phyloP scores from a whole-genome alignment of 768 basidiomycete species.

The Pholiota conissans region DNA sequence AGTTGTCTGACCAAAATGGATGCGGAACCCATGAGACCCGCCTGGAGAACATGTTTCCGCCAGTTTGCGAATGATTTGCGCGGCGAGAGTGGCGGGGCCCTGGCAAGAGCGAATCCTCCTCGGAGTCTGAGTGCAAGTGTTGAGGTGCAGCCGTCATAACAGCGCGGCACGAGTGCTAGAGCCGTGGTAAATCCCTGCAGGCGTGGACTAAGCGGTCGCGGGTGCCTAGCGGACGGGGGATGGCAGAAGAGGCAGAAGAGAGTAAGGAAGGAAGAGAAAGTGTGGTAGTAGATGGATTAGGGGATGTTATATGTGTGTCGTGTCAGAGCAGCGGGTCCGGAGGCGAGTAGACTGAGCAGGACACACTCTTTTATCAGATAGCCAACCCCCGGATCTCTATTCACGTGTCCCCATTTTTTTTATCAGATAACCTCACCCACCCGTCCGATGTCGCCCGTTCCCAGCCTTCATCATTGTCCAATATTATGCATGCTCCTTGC shows the following conservation, averaged over 20 bases:
- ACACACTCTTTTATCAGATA: slow-evolving; percentile 14
- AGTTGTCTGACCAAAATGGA: slow-evolving; percentile 42
- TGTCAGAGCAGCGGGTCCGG: slow-evolving; percentile 3
- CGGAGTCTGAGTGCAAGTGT: slow-evolving; percentile 11
- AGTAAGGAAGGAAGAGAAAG: neutral
- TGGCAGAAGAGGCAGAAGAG: neutral
- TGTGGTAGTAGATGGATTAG: neutral
- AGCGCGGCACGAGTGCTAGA: slow-evolving; percentile 10
- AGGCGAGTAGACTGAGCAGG: slow-evolving; percentile 1
- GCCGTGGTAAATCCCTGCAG: slow-evolving; percentile 8
- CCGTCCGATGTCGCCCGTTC: neutral
- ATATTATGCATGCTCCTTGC: neutral
- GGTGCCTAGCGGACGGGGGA: neutral
- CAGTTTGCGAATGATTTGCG: slow-evolving; percentile 3
- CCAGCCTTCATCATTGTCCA: neutral
- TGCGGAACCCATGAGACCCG: slow-evolving; percentile 29
- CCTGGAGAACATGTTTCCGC: slow-evolving; percentile 1
- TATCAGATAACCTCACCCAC: slow-evolving; percentile 2
- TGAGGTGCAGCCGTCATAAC: slow-evolving; percentile 12
- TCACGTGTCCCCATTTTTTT: neutral
- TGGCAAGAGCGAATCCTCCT: slow-evolving; percentile 19
- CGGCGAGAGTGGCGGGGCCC: neutral
- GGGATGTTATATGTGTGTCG: neutral
- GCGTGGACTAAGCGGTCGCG: neutral
- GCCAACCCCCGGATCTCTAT: neutral